These are phyloP conservation scores for Eucalyptus curtisii DNA, from an alignment of 345 rosid species.

Conservation along the genomic window DNA sequence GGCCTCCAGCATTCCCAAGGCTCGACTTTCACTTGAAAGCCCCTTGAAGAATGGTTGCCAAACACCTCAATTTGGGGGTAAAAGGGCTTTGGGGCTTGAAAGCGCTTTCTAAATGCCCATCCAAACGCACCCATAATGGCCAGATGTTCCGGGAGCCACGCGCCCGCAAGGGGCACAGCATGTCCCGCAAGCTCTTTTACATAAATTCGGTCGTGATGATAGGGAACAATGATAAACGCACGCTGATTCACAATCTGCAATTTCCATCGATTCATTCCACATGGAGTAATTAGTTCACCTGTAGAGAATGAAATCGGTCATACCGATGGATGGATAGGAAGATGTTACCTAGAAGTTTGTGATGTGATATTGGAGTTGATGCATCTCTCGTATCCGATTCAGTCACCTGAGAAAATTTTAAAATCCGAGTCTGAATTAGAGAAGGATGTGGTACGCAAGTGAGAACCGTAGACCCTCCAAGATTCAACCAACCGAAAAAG, in stretches of 20 bases:
- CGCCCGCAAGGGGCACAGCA: accelerated
- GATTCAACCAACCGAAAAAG: background rate
- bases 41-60: too few species aligned
- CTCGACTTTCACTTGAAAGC: too few species aligned
- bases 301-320: background rate
- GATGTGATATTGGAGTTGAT: background rate
- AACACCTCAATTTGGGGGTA: too few species aligned
- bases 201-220: background rate
- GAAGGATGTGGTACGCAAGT: background rate
- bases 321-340: background rate
- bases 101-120: too few species aligned
- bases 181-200: background rate
- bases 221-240: background rate
- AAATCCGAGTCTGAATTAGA: background rate
- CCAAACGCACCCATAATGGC: too few species aligned
- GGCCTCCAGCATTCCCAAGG: too few species aligned
- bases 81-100: too few species aligned
- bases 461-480: background rate
- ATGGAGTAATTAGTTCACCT: background rate
- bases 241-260: background rate
- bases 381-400: background rate
- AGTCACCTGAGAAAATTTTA: background rate
- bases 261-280: background rate
- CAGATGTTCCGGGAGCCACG: background rate
- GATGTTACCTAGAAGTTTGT: background rate